A percentile compares a stretch with the other conserved stretches of the same genome.
These are phyloP conservation scores for Cnidoscolus chayamansa DNA, from an alignment of 441 rosid genomes.

Conservation along the genomic window DNA sequence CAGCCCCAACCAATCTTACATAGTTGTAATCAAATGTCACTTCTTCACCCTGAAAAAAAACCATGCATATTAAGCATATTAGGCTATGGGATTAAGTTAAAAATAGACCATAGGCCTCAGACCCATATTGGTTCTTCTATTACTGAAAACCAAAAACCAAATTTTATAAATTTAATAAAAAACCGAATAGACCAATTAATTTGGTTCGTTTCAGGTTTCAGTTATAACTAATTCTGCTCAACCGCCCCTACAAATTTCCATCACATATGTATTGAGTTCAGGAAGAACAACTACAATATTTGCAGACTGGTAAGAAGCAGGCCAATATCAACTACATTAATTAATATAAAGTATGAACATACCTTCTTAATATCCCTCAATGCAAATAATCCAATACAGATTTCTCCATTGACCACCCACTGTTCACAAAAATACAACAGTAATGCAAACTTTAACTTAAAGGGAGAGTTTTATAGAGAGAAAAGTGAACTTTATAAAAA, in stretches of 20 bases:
- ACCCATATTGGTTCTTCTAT: too few relatives aligned
- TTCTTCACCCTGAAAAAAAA: conserved; percentile 74
- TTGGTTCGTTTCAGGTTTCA: too few relatives aligned
- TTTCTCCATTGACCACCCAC: conserved; percentile 99
- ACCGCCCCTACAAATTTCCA: background rate
- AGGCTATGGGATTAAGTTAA: too few relatives aligned
- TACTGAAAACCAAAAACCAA: too few relatives aligned
- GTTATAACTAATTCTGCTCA: too few relatives aligned
- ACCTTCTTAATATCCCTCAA: conserved; percentile 87
- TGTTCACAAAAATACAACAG: conserved; percentile 35
- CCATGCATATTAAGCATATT: conserved; percentile 9
- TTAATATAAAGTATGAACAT: conserved; percentile 18
- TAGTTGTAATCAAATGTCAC: conserved; percentile 96
- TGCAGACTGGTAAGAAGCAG: background rate
- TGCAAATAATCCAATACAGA: conserved; percentile 94
- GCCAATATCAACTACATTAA: conserved; percentile 9
- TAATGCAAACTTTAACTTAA: background rate
- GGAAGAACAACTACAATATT: background rate
- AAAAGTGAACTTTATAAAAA: conserved; percentile 9
- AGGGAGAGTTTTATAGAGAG: background rate
- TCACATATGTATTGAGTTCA: background rate
- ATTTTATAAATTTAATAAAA: too few relatives aligned
- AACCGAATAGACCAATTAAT: too few relatives aligned
- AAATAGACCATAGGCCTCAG: too few relatives aligned
- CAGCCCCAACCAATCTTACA: conserved; percentile 98